These are phyloP conservation scores for Hanseniaspora vineae DNA, from an alignment of 805 yeast genomes.

Conservation along the genomic window DNA sequence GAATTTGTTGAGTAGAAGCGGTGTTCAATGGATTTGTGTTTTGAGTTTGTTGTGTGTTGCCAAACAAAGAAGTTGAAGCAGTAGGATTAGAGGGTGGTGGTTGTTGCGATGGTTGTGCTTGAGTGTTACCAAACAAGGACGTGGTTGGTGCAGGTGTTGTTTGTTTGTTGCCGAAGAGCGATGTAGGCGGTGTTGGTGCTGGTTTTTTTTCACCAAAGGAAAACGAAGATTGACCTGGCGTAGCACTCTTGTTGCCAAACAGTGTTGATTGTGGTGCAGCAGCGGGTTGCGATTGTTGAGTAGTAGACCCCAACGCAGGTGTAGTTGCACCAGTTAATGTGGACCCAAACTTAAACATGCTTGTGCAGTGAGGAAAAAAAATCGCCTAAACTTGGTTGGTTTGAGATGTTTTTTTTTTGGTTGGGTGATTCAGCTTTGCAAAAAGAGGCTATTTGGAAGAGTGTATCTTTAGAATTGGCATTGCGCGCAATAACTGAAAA, in stretches of 20 bases:
- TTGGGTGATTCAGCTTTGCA: too few species aligned
- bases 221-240: not conserved
- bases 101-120: not conserved
- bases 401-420: not conserved
- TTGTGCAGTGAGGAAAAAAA: not conserved
- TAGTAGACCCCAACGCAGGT: not conserved
- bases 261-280: not conserved
- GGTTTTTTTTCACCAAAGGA: slow-evolving; percentile 1
- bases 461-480: too few species aligned
- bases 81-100: not conserved
- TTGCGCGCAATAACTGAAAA: too few species aligned
- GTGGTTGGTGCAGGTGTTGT: not conserved
- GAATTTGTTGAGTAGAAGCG: not conserved
- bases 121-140: not conserved
- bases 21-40: not conserved
- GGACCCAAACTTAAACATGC: slow-evolving; percentile 3
- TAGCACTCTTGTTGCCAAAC: not conserved
- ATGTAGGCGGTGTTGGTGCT: not conserved
- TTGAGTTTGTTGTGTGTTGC: not conserved
- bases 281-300: not conserved
- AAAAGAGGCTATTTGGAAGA: too few species aligned
- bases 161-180: not conserved
- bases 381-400: not conserved
- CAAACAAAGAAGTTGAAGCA: not conserved
- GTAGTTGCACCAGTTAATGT: not conserved